Base-by-base conservation (phyloP, 2,329 filamentous ascomycete species). In the Sarocladium oryzae region DNA sequence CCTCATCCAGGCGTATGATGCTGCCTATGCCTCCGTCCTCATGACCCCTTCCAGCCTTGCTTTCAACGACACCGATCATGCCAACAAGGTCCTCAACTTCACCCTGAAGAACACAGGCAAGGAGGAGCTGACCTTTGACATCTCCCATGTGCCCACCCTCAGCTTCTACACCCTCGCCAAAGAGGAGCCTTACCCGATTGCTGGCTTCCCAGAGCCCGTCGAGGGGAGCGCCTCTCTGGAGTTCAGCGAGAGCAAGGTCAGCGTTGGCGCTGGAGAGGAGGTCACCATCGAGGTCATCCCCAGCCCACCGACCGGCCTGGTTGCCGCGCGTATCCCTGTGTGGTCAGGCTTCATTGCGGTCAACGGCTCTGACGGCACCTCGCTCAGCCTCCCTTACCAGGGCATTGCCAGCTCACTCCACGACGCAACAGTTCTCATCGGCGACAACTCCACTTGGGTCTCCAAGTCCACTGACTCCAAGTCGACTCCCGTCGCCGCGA, bases 41-140 rank as follows among this genome's bases (percentile, higher is more conserved):
- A 66, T 85, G 18, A 75, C 73, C 57, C 73, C 71, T 9, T 77
- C 77, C n/a, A 78, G 75, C 61, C 64, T 86, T 13, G 74, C 78
- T 3, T 84, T 85, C 66, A 85, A 85, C 60, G 82, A 86, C 61
- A 82, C 80, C 0, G 77, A 79, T 56, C 62, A 84, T 68, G 75
- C 82, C 55, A 61, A 63, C 41, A 63, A 68, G 10, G 68, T 66
- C 2, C 66, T 74, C 38, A 73, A 74, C 55, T 81, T 85, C 60
- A 74, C 69, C 35, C 70, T 86, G 56, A 71, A 64, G 57, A 86
- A 85, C 67, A 68, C 69, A 4, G 77, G 75, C 41, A 63, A 63
- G 15, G 66, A 69, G 21, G 62, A 69, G 0, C 62, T 81, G 48
- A 76, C 74, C 5, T 83, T 81, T 63, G 67, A 69, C 7, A 65